Evolutionary conservation across 345 rosid genomes (phyloP), one percentile per base, ranked within the genome.

Genomic region (Euphorbia peplus): DNA sequence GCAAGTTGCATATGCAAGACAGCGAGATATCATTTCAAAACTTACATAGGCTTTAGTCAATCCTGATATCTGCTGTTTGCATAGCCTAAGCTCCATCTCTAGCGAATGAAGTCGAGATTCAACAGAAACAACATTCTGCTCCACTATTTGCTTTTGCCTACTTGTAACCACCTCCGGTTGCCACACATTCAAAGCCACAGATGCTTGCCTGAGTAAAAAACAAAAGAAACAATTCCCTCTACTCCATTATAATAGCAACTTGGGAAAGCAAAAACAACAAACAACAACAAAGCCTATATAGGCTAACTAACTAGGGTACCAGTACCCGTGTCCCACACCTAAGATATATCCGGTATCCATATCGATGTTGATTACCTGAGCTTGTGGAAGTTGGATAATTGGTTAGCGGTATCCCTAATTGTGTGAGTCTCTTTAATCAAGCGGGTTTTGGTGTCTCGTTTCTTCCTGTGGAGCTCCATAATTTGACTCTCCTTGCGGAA

Each of bases 151-250:
- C 72, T 81, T 87, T 26, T 91, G 98, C 64, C 85, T 82, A 30
- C 85, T 85, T 32, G 87, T 83, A 15, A 91, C 83, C 5, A 85
- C 76, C 70, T 86, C 87, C 0, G 96, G 98, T 72, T 91, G 99
- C 98, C 99, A 95, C 37, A 95, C 97, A 21, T 90, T 88, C 88
- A 91, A 60, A 56, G 99, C 99, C 68, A 90, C 93, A 0, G 91
- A 83, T 29, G 97, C 95, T 86, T 87, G 96, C 88, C 99, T 91
- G 71, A 73, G 65, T n/a, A 57, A n/a, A 5, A 29, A 30, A 9
- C 18, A 28, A 9, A 60, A 10, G n/a, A n/a, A n/a, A n/a, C n/a
- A 19, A 24, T 66, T 8, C 24, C 18, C 50, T 44, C 50, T 10
- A 12, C 51, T n/a, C 62, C 60, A 58, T n/a, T 24, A 60, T 26